A percentile compares a stretch with the other conserved stretches of the same genome.
Evolutionary conservation across 192 early-diverging fungal genomes (phyloP).

Genomic region (Glomus cerebriforme): DNA sequence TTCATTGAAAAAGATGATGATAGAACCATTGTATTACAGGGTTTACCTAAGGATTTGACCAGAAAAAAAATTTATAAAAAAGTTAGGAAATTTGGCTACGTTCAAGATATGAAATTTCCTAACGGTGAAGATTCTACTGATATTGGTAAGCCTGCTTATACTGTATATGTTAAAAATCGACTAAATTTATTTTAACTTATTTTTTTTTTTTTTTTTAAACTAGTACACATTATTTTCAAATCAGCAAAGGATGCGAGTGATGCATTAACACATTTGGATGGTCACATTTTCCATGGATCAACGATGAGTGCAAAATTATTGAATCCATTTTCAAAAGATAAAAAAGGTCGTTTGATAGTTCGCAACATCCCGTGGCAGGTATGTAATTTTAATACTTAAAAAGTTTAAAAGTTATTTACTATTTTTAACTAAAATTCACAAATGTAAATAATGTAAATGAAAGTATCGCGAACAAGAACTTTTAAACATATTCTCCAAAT

Average conservation of each 20-base stretch:
- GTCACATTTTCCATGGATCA: slow-evolving; percentile 78
- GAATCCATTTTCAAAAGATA: slow-evolving; percentile 46
- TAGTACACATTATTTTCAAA: slow-evolving; percentile 54
- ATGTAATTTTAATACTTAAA: slow-evolving; percentile 17
- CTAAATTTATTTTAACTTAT: neutral
- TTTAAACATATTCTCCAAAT: slow-evolving; percentile 60
- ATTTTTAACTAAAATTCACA: neutral
- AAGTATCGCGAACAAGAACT: slow-evolving; percentile 66
- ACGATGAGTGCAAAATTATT: slow-evolving; percentile 48
- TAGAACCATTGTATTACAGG: slow-evolving; percentile 55
- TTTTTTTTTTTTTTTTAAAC: neutral
- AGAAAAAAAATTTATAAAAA: slow-evolving; percentile 81
- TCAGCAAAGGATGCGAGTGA: slow-evolving; percentile 47
- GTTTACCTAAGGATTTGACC: slow-evolving; percentile 57
- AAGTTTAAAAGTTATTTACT: too few relatives aligned
- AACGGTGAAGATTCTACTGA: slow-evolving; percentile 3
- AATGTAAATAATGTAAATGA: neutral
- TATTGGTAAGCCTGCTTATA: neutral
- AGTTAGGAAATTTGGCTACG: slow-evolving; percentile 58
- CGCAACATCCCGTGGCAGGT: slow-evolving; percentile 83
- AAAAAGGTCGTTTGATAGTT: slow-evolving; percentile 79
- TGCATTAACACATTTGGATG: slow-evolving; percentile 65
- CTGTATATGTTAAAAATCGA: too few relatives aligned
- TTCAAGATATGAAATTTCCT: slow-evolving; percentile 68
- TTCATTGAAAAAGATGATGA: neutral